Base-by-base conservation (phyloP, 75 land plant genomes). In the Selaginella moellendorffii region DNA sequence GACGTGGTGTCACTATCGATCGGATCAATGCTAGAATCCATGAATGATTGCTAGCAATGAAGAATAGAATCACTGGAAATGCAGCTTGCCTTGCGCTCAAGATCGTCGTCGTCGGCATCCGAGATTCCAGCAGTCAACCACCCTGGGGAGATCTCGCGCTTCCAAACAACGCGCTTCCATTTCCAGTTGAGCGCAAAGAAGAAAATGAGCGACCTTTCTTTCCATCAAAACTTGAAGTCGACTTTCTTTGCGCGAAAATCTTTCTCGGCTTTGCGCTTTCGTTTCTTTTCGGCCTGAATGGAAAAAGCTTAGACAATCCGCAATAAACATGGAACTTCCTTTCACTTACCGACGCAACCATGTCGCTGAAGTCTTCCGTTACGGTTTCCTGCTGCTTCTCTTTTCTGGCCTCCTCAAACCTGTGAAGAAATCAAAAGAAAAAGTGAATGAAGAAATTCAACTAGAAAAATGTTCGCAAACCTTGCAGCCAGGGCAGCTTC, bases 351-450 rank as follows among this genome's bases (percentile, higher is more conserved):
- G 89, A 90, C n/a, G 99, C 99, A 77, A 95, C 99, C 91, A 95
- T 84, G 77, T 95, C 99, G 64, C 99, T 95, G 79, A 95, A 90
- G 71, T 95, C 99, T 65, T 95, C 99, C 24, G 75, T 73, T 70
- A 89, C 87, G 29, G 78, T 82, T 0, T 83, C 85, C 51, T 80
- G 54, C 64, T 81, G 83, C 54, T 91, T 96, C 65, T 89, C 99
- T 28, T 86, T 87, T 26, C 99, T 76, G 56, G 99, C 99, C 72
- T 86, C 99, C 61, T 95, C 97, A 28, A 84, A 93, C 74, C 98
- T 93, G 69, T 12, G 17, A 51, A 62, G 36, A 42, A 14, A 24
- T 56, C 17, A 28, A 2, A 58, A 54, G 67, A 19, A 36, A 14
- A 62, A 23, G 21, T 24, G 23, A 14, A 70, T 2, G 26, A 0